Conservation (phyloP, 2,329 filamentous ascomycete species). For the Fusarium sp. region DNA sequence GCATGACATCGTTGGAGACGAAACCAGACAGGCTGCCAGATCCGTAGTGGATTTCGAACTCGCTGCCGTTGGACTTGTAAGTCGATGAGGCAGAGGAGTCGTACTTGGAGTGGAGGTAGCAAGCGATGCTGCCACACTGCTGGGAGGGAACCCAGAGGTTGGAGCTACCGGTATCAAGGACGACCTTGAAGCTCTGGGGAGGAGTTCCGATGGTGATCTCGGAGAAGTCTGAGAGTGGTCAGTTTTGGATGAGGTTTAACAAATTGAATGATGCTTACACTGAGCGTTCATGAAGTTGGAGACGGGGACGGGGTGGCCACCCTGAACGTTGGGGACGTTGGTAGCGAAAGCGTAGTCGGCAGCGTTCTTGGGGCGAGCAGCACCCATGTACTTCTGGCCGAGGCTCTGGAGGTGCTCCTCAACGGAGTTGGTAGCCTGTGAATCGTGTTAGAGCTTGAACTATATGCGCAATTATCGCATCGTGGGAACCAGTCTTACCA, state of each 20-base stretch:
- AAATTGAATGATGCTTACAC: constrained; percentile 71
- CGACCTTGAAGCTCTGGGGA: constrained; percentile 96
- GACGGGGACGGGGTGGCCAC: constrained; percentile 85
- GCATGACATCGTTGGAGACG: constrained; percentile 87
- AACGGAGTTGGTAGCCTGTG: constrained; percentile 82
- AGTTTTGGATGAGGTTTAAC: constrained; percentile 10
- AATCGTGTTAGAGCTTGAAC: constrained; percentile 27
- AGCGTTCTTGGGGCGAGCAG: constrained; percentile 72
- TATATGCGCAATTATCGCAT: constrained; percentile 10
- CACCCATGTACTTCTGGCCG: constrained; percentile 95
- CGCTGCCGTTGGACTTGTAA: constrained; percentile 92
- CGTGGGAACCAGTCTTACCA: constrained; percentile 70
- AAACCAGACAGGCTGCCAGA: constrained; percentile 95
- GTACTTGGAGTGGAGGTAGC: constrained; percentile 97
- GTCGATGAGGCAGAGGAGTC: constrained; percentile 89
- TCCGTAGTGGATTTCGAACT: constrained; percentile 94
- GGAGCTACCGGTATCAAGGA: constrained; percentile 97
- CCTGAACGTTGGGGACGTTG: constrained; percentile 73
- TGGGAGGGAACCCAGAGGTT: constrained; percentile 98
- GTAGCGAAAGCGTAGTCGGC: constrained; percentile 84
- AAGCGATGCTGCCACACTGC: constrained; percentile 94
- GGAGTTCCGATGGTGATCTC: constrained; percentile 94
- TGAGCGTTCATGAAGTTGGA: constrained; percentile 99
- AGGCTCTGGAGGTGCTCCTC: constrained; percentile 84
- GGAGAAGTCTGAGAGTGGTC: constrained; percentile 82